phyloP scores from a whole-genome alignment of 352 stramenopile genomes.

The Phytophthora ohioensis region DNA sequence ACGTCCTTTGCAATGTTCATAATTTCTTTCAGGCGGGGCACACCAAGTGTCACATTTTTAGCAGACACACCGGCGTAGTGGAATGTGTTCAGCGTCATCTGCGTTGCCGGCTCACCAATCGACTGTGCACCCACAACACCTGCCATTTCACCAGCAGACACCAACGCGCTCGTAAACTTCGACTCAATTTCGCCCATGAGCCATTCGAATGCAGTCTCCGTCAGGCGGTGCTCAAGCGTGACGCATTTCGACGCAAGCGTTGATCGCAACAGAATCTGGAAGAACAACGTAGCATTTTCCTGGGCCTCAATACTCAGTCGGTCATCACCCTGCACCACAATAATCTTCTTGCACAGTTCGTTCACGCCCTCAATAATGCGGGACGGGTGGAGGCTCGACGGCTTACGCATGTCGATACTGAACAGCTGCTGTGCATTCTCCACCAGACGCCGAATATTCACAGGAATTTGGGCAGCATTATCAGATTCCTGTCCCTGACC shows the following conservation, averaged over 20 bases:
- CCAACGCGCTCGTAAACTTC: conserved; percentile 96
- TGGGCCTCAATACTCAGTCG: conserved; percentile 96
- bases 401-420: conserved; percentile 93
- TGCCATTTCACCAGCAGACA: conserved; percentile 98
- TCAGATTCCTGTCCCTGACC: conserved; percentile 94
- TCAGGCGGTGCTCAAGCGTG: conserved; percentile 96
- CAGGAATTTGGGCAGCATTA: conserved; percentile 90
- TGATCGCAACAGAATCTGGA: conserved; percentile 97
- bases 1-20: conserved; percentile 99
- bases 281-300: conserved; percentile 98
- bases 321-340: conserved; percentile 97
- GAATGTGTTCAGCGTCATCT: conserved; percentile 99
- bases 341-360: conserved; percentile 94
- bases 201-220: conserved; percentile 96
- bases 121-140: conserved; percentile 99
- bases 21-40: conserved; percentile 99
- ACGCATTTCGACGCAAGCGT: conserved; percentile 97
- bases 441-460: conserved; percentile 96
- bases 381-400: conserved; percentile 93
- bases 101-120: conserved; percentile 99
- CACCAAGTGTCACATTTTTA: conserved; percentile 99
- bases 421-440: conserved; percentile 97
- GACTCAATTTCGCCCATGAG: conserved; percentile 97
- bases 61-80: conserved; percentile 99
- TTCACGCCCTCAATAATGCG: conserved; percentile 93